A percentile compares a stretch with the other conserved stretches of the same genome.
phyloP scores from a whole-genome alignment of 1,284 basidiomycete genomes.

The Malassezia arunalokei region DNA sequence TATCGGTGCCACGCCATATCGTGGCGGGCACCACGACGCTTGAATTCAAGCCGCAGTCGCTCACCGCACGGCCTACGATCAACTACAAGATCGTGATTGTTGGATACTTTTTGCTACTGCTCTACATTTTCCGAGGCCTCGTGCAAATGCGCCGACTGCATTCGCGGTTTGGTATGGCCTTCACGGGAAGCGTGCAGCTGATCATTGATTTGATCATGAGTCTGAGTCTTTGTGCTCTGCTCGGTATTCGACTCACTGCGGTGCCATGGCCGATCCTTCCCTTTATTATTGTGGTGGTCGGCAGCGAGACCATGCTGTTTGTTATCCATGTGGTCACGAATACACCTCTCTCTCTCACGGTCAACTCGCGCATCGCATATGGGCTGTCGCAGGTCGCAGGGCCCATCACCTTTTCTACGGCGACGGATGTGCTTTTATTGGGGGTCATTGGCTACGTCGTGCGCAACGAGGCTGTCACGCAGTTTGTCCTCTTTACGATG shows the following conservation, averaged over 20 bases:
- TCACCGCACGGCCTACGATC: conserved; percentile 13
- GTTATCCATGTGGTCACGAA: conserved; percentile 76
- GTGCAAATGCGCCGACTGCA: conserved; percentile 55
- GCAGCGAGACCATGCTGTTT: conserved; percentile 93
- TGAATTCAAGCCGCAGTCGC: conserved; percentile 24
- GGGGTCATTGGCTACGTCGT: conserved; percentile 66
- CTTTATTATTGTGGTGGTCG: conserved; percentile 86
- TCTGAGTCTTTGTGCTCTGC: conserved; percentile 73
- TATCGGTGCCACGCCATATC: not conserved
- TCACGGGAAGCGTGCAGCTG: conserved; percentile 84
- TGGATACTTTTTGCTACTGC: conserved; percentile 66
- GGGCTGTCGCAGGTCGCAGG: conserved; percentile 76
- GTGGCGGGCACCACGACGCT: conserved; percentile 4
- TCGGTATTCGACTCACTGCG: conserved; percentile 70
- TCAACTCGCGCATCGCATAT: conserved; percentile 79
- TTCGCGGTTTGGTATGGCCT: conserved; percentile 76
- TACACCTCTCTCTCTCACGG: conserved; percentile 75
- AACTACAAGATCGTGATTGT: conserved; percentile 57
- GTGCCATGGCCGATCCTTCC: conserved; percentile 79
- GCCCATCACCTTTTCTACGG: conserved; percentile 79
- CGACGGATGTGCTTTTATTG: conserved; percentile 71
- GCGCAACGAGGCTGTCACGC: conserved; percentile 63
- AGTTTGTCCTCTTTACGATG: conserved; percentile 85
- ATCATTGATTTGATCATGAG: conserved; percentile 82
- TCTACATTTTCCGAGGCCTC: conserved; percentile 66